phyloP scores from a whole-genome alignment of 108 stramenopile genomes.

The Chaetoceros muelleri region DNA sequence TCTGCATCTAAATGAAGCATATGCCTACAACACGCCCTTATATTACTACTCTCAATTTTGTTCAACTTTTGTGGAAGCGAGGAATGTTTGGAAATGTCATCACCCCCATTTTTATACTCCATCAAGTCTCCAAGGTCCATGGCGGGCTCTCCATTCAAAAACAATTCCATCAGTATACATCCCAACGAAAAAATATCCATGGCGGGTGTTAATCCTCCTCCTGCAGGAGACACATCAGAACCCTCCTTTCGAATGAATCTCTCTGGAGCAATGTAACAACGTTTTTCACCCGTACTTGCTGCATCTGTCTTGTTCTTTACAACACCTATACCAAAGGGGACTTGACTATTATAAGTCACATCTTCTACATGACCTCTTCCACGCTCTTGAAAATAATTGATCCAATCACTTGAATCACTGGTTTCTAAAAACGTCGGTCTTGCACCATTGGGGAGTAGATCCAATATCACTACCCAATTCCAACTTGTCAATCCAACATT shows the following conservation, averaged over 20 bases:
- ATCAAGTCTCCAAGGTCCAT: conserved; percentile 87
- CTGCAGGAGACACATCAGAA: conserved; percentile 2
- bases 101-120: conserved; percentile 51
- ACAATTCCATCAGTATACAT: conserved; percentile 90
- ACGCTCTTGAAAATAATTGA: conserved; percentile 83
- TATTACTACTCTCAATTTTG: conserved; percentile 72
- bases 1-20: conserved; percentile 83
- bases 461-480: conserved; percentile 86
- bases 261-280: conserved; percentile 97
- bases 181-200: conserved; percentile 98
- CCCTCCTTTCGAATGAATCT: conserved; percentile 48
- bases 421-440: conserved; percentile 75
- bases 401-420: conserved; percentile 88
- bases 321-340: not conserved
- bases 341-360: not conserved
- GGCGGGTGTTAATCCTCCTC: conserved; percentile 45
- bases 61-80: conserved; percentile 70
- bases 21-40: conserved; percentile 74
- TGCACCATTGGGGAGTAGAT: conserved; percentile 87
- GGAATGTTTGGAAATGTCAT: conserved; percentile 18
- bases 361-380: conserved; percentile 1
- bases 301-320: conserved; percentile 1
- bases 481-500: conserved; percentile 88
- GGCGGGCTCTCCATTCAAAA: conserved; percentile 86
- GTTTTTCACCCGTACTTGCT: conserved; percentile 38